A percentile compares a stretch with the other conserved stretches of the same genome.
These are phyloP conservation scores for Hymenoscyphus occultus DNA, from an alignment of 2,329 filamentous ascomycete genomes.

Conservation along the genomic window DNA sequence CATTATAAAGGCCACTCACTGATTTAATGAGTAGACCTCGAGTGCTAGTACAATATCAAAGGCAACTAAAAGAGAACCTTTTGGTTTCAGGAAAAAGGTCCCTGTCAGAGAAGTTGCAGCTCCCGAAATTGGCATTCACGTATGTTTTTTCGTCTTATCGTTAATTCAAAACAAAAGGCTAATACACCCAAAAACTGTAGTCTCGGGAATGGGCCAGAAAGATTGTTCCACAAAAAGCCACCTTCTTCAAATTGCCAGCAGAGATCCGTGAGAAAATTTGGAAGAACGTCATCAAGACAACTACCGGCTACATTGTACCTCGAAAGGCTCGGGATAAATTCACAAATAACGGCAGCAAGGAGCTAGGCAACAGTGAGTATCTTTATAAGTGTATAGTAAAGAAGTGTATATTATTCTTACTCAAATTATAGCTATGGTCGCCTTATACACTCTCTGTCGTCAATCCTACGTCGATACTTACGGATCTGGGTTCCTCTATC, in stretches of 20 bases:
- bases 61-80: background rate
- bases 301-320: background rate
- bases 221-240: background rate
- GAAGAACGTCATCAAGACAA: background rate
- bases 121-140: background rate
- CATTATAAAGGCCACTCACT: background rate
- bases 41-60: background rate
- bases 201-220: background rate
- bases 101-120: background rate
- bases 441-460: background rate
- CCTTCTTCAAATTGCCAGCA: background rate
- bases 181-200: background rate
- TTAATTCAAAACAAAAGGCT: background rate
- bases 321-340: background rate
- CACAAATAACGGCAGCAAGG: background rate
- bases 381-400: background rate
- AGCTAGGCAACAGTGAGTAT: background rate
- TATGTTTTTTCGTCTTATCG: background rate
- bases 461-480: slow-evolving; percentile 5
- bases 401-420: background rate
- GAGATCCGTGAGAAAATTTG: background rate
- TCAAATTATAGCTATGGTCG: background rate
- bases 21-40: background rate
- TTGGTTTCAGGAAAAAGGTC: background rate
- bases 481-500: background rate